phyloP scores from a whole-genome alignment of 371 early-diverging fungal genomes.

The Syncephalastrum monosporum region DNA sequence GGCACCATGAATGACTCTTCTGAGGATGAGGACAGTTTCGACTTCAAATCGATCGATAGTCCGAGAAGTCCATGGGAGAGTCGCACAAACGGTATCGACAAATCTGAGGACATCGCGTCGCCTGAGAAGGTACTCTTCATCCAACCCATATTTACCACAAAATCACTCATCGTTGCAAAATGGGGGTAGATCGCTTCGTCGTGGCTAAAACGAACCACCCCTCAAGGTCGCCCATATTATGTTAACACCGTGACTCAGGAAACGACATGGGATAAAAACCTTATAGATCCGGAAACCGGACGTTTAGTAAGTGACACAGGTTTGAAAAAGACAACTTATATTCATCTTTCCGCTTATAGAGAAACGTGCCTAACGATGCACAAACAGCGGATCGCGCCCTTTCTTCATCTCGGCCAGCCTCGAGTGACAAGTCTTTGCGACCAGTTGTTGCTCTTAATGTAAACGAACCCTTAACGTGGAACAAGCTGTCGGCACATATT shows the following conservation, averaged over 20 bases:
- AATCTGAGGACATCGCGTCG: slow-evolving; percentile 9
- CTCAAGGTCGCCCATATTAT: slow-evolving; percentile 67
- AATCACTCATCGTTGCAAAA: not conserved
- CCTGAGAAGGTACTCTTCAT: slow-evolving; percentile 18
- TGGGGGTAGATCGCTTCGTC: slow-evolving; percentile 33
- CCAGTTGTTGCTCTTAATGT: slow-evolving; percentile 18
- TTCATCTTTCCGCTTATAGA: not conserved
- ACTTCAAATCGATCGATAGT: slow-evolving; percentile 16
- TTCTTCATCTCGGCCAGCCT: slow-evolving; percentile 23
- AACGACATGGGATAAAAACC: slow-evolving; percentile 57
- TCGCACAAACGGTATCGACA: not conserved
- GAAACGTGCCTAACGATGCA: not conserved
- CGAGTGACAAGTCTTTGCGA: slow-evolving; percentile 19
- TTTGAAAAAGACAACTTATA: slow-evolving; percentile 4
- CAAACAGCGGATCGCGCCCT: not conserved
- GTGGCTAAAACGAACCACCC: slow-evolving; percentile 55
- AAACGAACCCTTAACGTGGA: slow-evolving; percentile 19
- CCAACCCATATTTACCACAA: not conserved
- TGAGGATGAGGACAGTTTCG: slow-evolving; percentile 19
- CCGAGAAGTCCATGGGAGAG: slow-evolving; percentile 16
- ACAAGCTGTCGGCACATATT: slow-evolving; percentile 61
- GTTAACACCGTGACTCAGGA: slow-evolving; percentile 73
- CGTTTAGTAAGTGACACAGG: too few species aligned
- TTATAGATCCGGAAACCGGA: slow-evolving; percentile 7
- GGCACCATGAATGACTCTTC: slow-evolving; percentile 14